phyloP scores from a whole-genome alignment of 2,329 filamentous ascomycete genomes.

The Venturia oleaginea region DNA sequence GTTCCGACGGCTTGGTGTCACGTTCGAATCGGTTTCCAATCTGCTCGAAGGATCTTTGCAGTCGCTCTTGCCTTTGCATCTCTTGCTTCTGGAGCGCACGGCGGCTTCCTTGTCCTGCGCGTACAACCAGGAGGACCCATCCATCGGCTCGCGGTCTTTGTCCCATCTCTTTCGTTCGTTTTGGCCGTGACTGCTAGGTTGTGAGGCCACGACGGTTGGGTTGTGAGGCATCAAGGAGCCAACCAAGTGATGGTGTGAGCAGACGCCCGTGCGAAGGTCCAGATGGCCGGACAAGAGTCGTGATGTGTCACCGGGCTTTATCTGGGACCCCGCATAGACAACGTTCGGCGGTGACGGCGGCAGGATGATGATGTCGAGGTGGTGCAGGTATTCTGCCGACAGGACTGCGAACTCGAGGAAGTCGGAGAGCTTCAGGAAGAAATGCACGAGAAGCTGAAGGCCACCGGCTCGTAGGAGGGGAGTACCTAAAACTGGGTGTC shows the following conservation, averaged over 20 bases:
- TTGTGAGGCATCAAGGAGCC: neutral
- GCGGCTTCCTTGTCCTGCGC: neutral
- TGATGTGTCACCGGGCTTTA: conserved; percentile 8
- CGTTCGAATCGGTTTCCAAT: too few relatives aligned
- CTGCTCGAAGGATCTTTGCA: too few relatives aligned
- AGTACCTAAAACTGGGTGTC: neutral
- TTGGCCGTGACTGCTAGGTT: neutral
- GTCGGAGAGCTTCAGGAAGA: neutral
- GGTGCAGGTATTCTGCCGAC: neutral
- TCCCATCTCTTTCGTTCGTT: neutral
- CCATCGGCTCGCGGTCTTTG: neutral
- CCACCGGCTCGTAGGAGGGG: neutral
- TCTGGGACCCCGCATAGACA: conserved; percentile 5
- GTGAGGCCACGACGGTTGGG: neutral
- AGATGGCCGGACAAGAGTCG: neutral
- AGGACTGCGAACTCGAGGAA: neutral
- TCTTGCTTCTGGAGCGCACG: neutral
- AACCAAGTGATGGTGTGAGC: too few relatives aligned
- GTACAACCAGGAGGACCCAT: neutral
- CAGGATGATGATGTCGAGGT: neutral
- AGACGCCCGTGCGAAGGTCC: neutral
- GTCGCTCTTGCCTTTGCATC: neutral
- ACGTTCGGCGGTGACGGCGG: neutral
- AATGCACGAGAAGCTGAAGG: neutral
- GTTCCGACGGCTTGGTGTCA: too few relatives aligned